Evolutionary conservation across 495 filamentous ascomycete genomes (phyloP).

Genomic region (Lophiotrema nucula): DNA sequence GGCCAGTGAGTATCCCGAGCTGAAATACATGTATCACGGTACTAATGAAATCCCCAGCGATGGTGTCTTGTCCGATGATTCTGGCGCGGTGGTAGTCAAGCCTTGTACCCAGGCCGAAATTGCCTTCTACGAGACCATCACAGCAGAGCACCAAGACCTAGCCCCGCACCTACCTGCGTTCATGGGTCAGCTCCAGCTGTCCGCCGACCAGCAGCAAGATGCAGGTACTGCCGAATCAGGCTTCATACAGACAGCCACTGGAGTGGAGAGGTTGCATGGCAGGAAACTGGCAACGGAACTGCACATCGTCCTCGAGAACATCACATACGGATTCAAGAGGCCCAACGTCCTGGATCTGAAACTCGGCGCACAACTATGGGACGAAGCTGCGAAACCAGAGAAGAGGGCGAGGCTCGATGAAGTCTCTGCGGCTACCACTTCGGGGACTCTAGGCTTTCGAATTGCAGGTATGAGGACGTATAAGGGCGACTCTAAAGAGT

Average conservation of each 20-base stretch:
- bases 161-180: slow-evolving; percentile 79
- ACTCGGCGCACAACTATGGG: slow-evolving; percentile 83
- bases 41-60: slow-evolving; percentile 57
- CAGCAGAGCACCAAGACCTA: slow-evolving; percentile 64
- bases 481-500: slow-evolving; percentile 58
- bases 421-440: slow-evolving; percentile 76
- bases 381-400: slow-evolving; percentile 70
- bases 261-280: slow-evolving; percentile 46
- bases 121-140: slow-evolving; percentile 83
- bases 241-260: slow-evolving; percentile 42
- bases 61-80: slow-evolving; percentile 81
- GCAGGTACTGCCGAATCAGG: slow-evolving; percentile 23
- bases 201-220: slow-evolving; percentile 17
- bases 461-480: slow-evolving; percentile 94
- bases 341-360: slow-evolving; percentile 97
- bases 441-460: slow-evolving; percentile 75
- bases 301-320: slow-evolving; percentile 85
- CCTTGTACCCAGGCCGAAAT: slow-evolving; percentile 86
- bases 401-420: slow-evolving; percentile 80
- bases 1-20: slow-evolving; percentile 74
- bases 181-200: slow-evolving; percentile 69
- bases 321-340: slow-evolving; percentile 73
- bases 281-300: slow-evolving; percentile 58
- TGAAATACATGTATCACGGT: neutral
- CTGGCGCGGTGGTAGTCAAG: slow-evolving; percentile 88